Evolutionary conservation across 2,329 filamentous ascomycete species (phyloP), one percentile per base, ranked within the genome.

Genomic region (Talaromyces albobiverticillius): DNA sequence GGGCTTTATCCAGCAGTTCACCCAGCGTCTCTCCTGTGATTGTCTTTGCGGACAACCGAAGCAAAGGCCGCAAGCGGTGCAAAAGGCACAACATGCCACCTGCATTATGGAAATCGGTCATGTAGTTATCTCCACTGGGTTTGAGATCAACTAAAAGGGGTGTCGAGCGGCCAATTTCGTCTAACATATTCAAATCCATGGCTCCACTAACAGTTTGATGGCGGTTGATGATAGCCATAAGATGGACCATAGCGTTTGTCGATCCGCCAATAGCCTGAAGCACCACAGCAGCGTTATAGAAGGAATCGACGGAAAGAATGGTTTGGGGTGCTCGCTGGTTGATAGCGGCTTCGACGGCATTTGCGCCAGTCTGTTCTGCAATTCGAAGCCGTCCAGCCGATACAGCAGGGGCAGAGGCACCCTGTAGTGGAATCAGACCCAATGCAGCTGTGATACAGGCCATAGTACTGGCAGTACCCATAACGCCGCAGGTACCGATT

Each of bases 401-500:
- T 0, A 82, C 78, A 3, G 80, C 79, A 20, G 80, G 77, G 2
- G 79, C 79, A 25, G 77, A 76, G 3, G 80, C 79, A 20, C 79
- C 79, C 46, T 72, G 68, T 3, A 81, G 67, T 1, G 79, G 77
- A 71, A 82, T 81, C 64, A 82, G 65, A 3, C 80, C 80, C 3
- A 82, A 66, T 0, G 73, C 79, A 31, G 74, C 79, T 4, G 74
- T 76, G 13, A 82, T 65, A 58, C 79, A 82, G 6, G 79, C 79
- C 76, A 82, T 82, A 1, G 80, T 82, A 53, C 77, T 80, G 2
- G 80, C 80, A 11, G 80, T 82, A 10, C 79, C 79, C 79, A 82
- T 82, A 5, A 82, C 79, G n/a, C 79, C 79, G 59, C 79, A 82
- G 3, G 79, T 82, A 3, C 79, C 79, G 13, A 84, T 83, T 0